Evolutionary conservation across 2,329 filamentous ascomycete genomes (phyloP).

Genomic region (Botrytis squamosa): DNA sequence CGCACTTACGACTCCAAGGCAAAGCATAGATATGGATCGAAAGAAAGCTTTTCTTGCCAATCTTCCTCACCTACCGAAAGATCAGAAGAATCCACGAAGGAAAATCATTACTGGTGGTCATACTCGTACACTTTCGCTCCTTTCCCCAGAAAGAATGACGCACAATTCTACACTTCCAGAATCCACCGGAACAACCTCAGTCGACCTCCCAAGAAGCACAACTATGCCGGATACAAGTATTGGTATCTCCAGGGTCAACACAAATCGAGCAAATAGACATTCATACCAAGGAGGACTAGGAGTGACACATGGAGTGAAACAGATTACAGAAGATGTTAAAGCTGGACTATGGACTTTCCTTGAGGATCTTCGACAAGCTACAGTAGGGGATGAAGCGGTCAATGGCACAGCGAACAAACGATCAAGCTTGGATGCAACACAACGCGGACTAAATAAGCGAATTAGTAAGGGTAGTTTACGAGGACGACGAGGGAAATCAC

Average conservation of each 20-base stretch:
- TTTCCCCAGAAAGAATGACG: constrained; percentile 58
- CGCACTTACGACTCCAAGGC: constrained; percentile 28
- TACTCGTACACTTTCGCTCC: constrained; percentile 68
- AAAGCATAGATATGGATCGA: constrained; percentile 65
- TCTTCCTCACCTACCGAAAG: constrained; percentile 37
- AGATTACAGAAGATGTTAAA: constrained; percentile 69
- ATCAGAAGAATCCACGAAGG: constrained; percentile 46
- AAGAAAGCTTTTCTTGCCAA: constrained; percentile 64
- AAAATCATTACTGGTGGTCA: constrained; percentile 69
- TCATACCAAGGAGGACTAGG: constrained; percentile 37
- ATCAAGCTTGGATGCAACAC: constrained; percentile 39
- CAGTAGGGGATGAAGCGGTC: constrained; percentile 88
- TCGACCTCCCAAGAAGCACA: constrained; percentile 29
- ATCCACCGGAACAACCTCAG: constrained; percentile 42
- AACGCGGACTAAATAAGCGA: constrained; percentile 37
- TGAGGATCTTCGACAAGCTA: constrained; percentile 92
- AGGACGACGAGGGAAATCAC: constrained; percentile 28
- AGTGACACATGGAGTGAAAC: constrained; percentile 37
- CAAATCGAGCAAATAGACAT: constrained; percentile 33
- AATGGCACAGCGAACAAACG: constrained; percentile 45
- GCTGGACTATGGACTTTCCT: constrained; percentile 91
- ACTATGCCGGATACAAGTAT: constrained; percentile 38
- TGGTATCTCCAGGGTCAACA: constrained; percentile 32
- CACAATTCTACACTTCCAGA: constrained; percentile 31
- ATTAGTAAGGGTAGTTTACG: constrained; percentile 41